phyloP scores from a whole-genome alignment of 352 stramenopile genomes.

The Paralagenidium karlingii region DNA sequence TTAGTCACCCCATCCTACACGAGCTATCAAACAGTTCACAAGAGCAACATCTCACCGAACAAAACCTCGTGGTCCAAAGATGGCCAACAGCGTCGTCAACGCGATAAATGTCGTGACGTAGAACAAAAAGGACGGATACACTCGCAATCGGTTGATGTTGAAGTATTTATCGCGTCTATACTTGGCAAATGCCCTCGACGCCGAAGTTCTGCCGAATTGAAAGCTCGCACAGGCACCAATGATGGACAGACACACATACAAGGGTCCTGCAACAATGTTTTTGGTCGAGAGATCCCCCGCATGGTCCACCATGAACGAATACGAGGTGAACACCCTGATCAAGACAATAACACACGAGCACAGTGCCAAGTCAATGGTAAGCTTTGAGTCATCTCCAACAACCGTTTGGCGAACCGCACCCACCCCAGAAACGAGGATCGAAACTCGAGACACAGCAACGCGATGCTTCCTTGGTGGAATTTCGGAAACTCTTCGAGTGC shows the following conservation, averaged over 20 bases:
- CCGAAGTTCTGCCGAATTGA: slow-evolving; percentile 21
- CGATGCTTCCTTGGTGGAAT: background rate
- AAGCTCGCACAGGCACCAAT: slow-evolving; percentile 40
- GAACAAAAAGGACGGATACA: slow-evolving; percentile 18
- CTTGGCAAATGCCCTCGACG: slow-evolving; percentile 4
- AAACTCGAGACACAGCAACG: slow-evolving; percentile 12
- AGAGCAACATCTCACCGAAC: slow-evolving; percentile 22
- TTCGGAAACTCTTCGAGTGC: slow-evolving; percentile 34
- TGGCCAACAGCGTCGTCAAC: slow-evolving; percentile 22
- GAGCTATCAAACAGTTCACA: too few relatives aligned
- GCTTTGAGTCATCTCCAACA: too few relatives aligned
- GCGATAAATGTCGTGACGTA: slow-evolving; percentile 20
- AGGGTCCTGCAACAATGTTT: slow-evolving; percentile 19
- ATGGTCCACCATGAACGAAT: slow-evolving; percentile 80
- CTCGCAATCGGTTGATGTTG: slow-evolving; percentile 5
- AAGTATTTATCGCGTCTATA: slow-evolving; percentile 1
- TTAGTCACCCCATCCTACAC: background rate
- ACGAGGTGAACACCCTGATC: slow-evolving; percentile 75
- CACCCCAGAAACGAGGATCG: slow-evolving; percentile 68
- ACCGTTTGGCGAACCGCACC: slow-evolving; percentile 2
- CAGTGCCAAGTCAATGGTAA: slow-evolving; percentile 2
- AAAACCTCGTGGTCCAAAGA: slow-evolving; percentile 41
- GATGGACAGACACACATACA: slow-evolving; percentile 54
- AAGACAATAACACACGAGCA: slow-evolving; percentile 3
- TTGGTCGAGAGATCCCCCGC: slow-evolving; percentile 48